phyloP scores from a whole-genome alignment of 345 rosid genomes.

The Ricinus communis region DNA sequence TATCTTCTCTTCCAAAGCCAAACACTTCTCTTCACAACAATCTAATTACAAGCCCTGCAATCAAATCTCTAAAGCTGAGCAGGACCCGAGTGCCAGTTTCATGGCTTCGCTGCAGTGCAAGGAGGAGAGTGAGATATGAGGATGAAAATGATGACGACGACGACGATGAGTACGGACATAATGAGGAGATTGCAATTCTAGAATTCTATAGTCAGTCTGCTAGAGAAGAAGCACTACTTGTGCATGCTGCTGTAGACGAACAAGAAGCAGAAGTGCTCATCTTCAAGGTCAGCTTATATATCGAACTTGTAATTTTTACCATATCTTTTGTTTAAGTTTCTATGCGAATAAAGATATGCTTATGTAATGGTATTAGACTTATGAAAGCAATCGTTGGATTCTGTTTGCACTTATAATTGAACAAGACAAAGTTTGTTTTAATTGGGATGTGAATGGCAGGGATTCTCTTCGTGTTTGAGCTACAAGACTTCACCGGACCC shows the following conservation, averaged over 20 bases:
- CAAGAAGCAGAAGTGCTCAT: constrained; percentile 61
- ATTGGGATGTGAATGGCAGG: constrained; percentile 39
- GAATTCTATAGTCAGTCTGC: constrained; percentile 61
- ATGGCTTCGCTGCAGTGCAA: constrained; percentile 28
- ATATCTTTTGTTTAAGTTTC: too few relatives aligned
- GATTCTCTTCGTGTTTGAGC: constrained; percentile 76
- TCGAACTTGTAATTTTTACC: too few relatives aligned
- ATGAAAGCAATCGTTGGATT: too few relatives aligned
- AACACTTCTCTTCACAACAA: background rate
- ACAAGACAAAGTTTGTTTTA: too few relatives aligned
- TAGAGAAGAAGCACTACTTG: constrained; percentile 70
- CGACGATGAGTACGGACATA: constrained; percentile 44
- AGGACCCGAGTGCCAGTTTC: background rate
- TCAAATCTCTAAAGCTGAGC: constrained; percentile 4
- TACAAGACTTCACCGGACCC: constrained; percentile 70
- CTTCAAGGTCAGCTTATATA: constrained; percentile 50
- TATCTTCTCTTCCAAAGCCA: constrained; percentile 6
- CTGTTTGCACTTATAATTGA: too few relatives aligned
- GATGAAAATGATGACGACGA: constrained; percentile 15
- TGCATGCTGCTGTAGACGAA: constrained; percentile 62
- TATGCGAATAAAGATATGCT: too few relatives aligned
- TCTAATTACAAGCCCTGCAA: background rate
- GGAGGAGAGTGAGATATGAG: constrained; percentile 54
- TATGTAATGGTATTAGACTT: too few relatives aligned
- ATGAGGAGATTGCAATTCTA: constrained; percentile 59